These are phyloP conservation scores for Debaryomyces psychrophilus DNA, from an alignment of 1,139 yeast genomes.

Conservation along the genomic window DNA sequence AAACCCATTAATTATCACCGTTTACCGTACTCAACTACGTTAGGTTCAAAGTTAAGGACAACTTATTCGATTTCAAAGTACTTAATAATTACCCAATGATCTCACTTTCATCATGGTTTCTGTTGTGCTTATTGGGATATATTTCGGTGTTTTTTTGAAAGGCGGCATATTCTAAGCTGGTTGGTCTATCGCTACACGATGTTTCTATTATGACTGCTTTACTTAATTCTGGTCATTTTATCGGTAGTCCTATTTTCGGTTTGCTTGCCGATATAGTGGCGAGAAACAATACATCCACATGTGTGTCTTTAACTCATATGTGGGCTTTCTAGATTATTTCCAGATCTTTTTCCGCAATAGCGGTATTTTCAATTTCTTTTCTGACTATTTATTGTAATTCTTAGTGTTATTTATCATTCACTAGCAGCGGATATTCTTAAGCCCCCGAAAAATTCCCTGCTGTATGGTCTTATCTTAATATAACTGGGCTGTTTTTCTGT, in stretches of 20 bases:
- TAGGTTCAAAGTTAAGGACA: slow-evolving; percentile 27
- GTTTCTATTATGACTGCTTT: slow-evolving; percentile 65
- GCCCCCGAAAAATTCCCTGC: slow-evolving; percentile 52
- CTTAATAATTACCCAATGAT: slow-evolving; percentile 42
- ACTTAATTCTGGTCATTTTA: slow-evolving; percentile 61
- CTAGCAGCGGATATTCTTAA: slow-evolving; percentile 58
- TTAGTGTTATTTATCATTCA: slow-evolving; percentile 63
- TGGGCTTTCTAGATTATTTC: slow-evolving; percentile 61
- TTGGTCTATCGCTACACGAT: slow-evolving; percentile 57
- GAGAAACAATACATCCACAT: slow-evolving; percentile 52
- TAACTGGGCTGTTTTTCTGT: slow-evolving; percentile 46
- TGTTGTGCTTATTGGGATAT: slow-evolving; percentile 58
- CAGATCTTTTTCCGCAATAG: slow-evolving; percentile 47
- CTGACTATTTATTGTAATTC: slow-evolving; percentile 63
- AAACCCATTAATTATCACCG: slow-evolving; percentile 46
- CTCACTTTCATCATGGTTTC: slow-evolving; percentile 58
- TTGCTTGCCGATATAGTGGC: slow-evolving; percentile 59
- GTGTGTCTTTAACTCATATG: slow-evolving; percentile 38
- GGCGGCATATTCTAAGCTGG: slow-evolving; percentile 61
- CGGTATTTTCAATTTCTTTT: slow-evolving; percentile 55
- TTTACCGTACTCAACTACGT: slow-evolving; percentile 27
- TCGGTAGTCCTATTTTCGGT: slow-evolving; percentile 72
- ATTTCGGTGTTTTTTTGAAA: slow-evolving; percentile 61
- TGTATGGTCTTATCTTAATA: slow-evolving; percentile 62
- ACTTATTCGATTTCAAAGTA: slow-evolving; percentile 30